Percentiles rank a stretch among this genome's conserved stretches.
These are phyloP conservation scores for Rhodotorula sphaerocarpa DNA, from an alignment of 768 basidiomycete genomes.

Conservation along the genomic window DNA sequence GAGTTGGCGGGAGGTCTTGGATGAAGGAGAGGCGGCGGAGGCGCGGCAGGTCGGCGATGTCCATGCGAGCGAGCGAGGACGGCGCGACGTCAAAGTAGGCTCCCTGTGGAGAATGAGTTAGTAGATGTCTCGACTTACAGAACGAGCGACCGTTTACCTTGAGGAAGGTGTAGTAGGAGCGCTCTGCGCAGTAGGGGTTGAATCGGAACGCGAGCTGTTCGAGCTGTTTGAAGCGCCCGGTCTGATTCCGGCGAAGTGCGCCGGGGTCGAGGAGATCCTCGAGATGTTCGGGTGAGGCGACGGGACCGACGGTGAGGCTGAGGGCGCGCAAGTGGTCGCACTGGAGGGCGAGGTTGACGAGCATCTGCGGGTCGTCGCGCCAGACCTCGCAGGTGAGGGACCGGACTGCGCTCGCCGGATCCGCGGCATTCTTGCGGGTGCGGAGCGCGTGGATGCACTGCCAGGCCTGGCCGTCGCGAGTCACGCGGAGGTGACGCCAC, in stretches of 20 bases:
- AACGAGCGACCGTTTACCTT: too few relatives aligned
- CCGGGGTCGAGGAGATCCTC: conserved; percentile 55
- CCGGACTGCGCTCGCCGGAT: conserved; percentile 8
- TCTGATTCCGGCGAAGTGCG: neutral
- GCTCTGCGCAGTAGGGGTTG: conserved; percentile 66
- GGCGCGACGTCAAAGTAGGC: conserved; percentile 72
- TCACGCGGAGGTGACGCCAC: conserved; percentile 55
- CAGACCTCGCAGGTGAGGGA: conserved; percentile 17
- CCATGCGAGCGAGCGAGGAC: conserved; percentile 59
- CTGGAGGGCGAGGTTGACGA: conserved; percentile 50
- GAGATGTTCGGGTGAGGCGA: conserved; percentile 72
- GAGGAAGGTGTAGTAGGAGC: conserved; percentile 74
- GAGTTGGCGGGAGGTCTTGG: conserved; percentile 44
- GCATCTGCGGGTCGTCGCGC: conserved; percentile 35
- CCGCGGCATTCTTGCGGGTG: conserved; percentile 38
- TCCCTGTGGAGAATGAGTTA: conserved; percentile 49
- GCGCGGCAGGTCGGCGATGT: conserved; percentile 39
- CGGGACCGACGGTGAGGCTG: conserved; percentile 63
- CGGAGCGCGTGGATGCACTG: conserved; percentile 54
- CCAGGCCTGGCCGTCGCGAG: conserved; percentile 51
- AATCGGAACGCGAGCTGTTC: conserved; percentile 60
- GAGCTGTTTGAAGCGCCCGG: conserved; percentile 41
- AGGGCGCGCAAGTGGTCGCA: conserved; percentile 53
- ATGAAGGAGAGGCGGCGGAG: conserved; percentile 44
- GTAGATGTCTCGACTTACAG: too few relatives aligned